Base-by-base conservation (phyloP, 805 yeast species). In the Pichia insulana region DNA sequence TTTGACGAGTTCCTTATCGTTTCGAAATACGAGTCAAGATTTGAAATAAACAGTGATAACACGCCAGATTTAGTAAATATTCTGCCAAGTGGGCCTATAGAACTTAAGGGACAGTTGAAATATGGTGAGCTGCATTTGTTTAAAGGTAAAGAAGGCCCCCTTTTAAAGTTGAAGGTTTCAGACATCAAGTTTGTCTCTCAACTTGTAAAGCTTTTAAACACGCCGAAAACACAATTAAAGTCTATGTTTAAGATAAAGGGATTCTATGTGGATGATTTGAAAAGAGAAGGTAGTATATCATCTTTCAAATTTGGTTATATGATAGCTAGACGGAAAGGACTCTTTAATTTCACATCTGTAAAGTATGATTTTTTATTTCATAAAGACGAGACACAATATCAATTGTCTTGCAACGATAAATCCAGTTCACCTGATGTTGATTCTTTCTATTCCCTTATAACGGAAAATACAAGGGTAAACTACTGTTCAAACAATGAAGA, bases 361-460 rank as follows among this genome's bases (percentile, higher is more conserved):
- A 28, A 28, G 15, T 28, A 28, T 11, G 36, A 46, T n/a, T 42
- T 42, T 16, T 16, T 54, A 10, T 43, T 47, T 26, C 32, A 42
- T 8, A 41, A 51, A 2, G 20, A 42, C 5, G 44, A 53, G 16
- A 61, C 64, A 0, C 9, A 16, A 7, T 58, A 56, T 36, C 61
- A 61, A 30, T 37, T 19, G 18, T 44, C 53, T n/a, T 39, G 35
- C 12, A 36, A 35, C 12, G 36, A 36, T 2, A 43, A 15, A 19
- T 38, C 36, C 18, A 22, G 42, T 19, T 40, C 34, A 9, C 62
- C 61, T 2, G 42, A 59, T 1, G 61, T 57, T 25, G 45, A 61
- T 1, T 45, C 67, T 12, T 78, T 78, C 48, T 78, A 78, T 54
- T 70, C 69, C 20, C 47, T 69, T 2, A 66, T 78, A 32, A 69